These are phyloP conservation scores for Graphium sp. DNA, from an alignment of 2,329 filamentous ascomycete genomes.

Conservation along the genomic window DNA sequence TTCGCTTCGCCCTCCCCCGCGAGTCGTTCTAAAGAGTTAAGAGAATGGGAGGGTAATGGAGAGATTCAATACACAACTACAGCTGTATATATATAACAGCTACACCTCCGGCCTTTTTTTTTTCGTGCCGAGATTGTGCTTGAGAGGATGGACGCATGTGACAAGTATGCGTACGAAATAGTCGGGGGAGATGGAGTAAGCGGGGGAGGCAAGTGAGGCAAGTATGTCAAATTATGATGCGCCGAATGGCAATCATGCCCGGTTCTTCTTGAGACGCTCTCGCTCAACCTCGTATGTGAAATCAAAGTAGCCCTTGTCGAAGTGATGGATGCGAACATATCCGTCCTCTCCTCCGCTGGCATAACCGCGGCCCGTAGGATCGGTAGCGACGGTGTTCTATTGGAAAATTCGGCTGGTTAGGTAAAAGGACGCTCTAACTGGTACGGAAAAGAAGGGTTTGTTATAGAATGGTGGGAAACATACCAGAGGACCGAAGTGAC, in stretches of 20 bases:
- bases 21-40: too few species aligned
- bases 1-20: too few species aligned
- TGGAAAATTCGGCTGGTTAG: slow-evolving; percentile 3
- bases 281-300: slow-evolving; percentile 98
- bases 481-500: slow-evolving; percentile 82
- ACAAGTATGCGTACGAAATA: too few species aligned
- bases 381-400: slow-evolving; percentile 80
- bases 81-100: too few species aligned
- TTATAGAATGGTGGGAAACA: slow-evolving; percentile 8
- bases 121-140: too few species aligned
- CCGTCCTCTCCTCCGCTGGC: slow-evolving; percentile 94
- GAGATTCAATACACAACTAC: too few species aligned
- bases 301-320: slow-evolving; percentile 97
- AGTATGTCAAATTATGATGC: background rate
- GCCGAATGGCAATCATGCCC: too few species aligned
- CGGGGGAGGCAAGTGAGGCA: slow-evolving; percentile 4
- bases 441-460: background rate
- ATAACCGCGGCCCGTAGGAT: slow-evolving; percentile 83
- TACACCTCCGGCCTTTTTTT: too few species aligned
- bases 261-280: slow-evolving; percentile 41
- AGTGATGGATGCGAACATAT: slow-evolving; percentile 95
- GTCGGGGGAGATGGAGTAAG: too few species aligned
- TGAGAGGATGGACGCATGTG: too few species aligned
- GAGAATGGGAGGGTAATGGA: too few species aligned
- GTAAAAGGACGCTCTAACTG: too few species aligned